Base-by-base conservation (phyloP, 179 eudicot genomes). In the Pouteria campechiana region DNA sequence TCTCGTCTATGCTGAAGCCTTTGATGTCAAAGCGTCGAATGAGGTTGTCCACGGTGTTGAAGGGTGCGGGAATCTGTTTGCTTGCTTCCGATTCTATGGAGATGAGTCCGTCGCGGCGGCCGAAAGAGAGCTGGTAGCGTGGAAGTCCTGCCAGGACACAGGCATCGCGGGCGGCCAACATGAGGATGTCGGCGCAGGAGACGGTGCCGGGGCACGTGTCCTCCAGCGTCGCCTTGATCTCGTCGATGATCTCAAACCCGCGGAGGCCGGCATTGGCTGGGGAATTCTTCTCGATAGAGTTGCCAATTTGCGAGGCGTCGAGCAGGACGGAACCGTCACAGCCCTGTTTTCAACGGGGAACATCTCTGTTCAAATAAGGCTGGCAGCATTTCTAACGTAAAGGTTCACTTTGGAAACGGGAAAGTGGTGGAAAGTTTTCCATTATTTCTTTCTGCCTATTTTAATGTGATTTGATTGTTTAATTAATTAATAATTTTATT, bases 81-180 rank as follows among this genome's bases (percentile, higher is more conserved):
- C 20, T 0, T 2, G 19, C 35, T 25, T 50, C 55, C 2, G 13
- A 3, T 1, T 7, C 7, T 2, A 31, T 2, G 14, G 58, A 53
- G 25, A 53, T 25, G 6, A 13, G 9, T 5, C 58, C 58, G 14
- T 53, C 58, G 5, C 48, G 37, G 6, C 58, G 58, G 1, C 58
- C 58, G 1, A 45, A 24, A 2, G 44, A 52, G 4, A 53, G 48
- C 8, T 14, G 7, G 24, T 53, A 53, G 18, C 10, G 0, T 4
- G 41, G 29, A 2, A 15, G 15, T 0, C 57, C 57, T 4, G 27
- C 23, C 3, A n/a, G 31, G 10, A 13, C 11, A 18, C 23, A 31
- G 17, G 32, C 25, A 33, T 50, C 55, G 17, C 55, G 35, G 2
- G 55, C 55, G 0, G 55, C 55, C 25, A 50, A 50, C 1, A 45